Conservation (phyloP, 116 monocot species). For the Trichopus zeylanicus region DNA sequence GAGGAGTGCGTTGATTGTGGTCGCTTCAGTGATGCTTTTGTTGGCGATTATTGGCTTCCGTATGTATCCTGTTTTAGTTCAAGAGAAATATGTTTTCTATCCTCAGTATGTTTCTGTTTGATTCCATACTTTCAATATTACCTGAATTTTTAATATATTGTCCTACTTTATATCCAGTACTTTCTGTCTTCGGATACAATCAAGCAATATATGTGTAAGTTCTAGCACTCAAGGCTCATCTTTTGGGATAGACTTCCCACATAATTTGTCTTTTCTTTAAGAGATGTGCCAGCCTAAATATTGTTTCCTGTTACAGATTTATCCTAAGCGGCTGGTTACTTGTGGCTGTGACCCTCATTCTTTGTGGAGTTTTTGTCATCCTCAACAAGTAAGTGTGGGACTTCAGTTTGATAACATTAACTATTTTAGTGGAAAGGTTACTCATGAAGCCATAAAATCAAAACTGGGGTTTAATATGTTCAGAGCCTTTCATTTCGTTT, state of each 20-base stretch:
- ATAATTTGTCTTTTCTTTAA: not conserved
- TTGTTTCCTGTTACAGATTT: constrained; percentile 51
- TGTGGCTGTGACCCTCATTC: constrained; percentile 66
- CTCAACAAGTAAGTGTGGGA: constrained; percentile 68
- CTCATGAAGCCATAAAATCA: too few relatives aligned
- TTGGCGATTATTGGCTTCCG: constrained; percentile 66
- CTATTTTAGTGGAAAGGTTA: too few relatives aligned
- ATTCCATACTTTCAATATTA: too few relatives aligned
- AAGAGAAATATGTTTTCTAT: too few relatives aligned
- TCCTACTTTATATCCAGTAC: constrained; percentile 31
- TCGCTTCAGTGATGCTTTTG: constrained; percentile 66
- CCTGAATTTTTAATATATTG: too few relatives aligned
- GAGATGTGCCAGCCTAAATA: not conserved
- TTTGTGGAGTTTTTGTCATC: constrained; percentile 70
- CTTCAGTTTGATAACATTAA: too few relatives aligned
- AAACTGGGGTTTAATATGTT: too few relatives aligned
- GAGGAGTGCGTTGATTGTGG: constrained; percentile 41
- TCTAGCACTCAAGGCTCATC: not conserved
- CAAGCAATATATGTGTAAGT: constrained; percentile 76
- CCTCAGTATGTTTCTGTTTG: too few relatives aligned
- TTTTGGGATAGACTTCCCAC: not conserved
- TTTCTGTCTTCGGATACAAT: constrained; percentile 45
- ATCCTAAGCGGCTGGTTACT: constrained; percentile 68
- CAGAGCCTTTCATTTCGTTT: too few relatives aligned
- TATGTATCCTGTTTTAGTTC: constrained; percentile 28